Percentiles rank a stretch among this genome's conserved stretches.
phyloP scores from a whole-genome alignment of 768 basidiomycete species.

The Jaapia argillacea region DNA sequence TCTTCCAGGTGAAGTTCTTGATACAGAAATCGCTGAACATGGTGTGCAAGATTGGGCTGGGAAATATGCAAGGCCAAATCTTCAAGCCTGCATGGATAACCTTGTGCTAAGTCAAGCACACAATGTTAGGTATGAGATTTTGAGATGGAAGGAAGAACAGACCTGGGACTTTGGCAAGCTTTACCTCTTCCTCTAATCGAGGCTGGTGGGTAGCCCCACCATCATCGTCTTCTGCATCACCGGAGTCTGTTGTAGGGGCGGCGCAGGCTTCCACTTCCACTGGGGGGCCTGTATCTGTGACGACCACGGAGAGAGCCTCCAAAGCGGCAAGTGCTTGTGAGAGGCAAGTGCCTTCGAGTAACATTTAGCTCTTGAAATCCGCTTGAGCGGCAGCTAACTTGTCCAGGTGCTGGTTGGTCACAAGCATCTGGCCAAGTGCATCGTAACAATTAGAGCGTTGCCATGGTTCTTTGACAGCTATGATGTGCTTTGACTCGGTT shows the following conservation, averaged over 20 bases:
- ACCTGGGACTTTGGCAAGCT: too few species aligned
- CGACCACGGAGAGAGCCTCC: neutral
- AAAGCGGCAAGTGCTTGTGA: neutral
- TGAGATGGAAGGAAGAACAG: too few species aligned
- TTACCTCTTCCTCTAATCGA: too few species aligned
- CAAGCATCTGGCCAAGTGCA: conserved; percentile 11
- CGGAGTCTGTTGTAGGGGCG: too few species aligned
- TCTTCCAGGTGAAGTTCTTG: too few species aligned
- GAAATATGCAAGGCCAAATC: neutral
- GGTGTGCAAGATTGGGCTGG: too few species aligned
- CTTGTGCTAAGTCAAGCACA: neutral
- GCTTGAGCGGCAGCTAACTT: neutral
- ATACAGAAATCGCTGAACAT: too few species aligned
- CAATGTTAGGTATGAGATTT: neutral
- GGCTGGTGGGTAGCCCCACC: too few species aligned
- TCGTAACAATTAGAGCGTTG: conserved; percentile 8
- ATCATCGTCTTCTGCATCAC: too few species aligned
- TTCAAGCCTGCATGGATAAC: neutral
- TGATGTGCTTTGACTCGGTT: conserved; percentile 13
- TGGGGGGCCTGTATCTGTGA: neutral
- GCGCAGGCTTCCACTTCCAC: conserved; percentile 1
- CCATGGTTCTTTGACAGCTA: conserved; percentile 15
- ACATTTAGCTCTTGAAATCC: conserved; percentile 3
- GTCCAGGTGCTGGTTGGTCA: conserved; percentile 5
- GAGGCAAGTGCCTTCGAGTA: conserved; percentile 6